These are phyloP conservation scores for Didymella segeticola DNA, from an alignment of 2,329 filamentous ascomycete genomes.

Conservation along the genomic window DNA sequence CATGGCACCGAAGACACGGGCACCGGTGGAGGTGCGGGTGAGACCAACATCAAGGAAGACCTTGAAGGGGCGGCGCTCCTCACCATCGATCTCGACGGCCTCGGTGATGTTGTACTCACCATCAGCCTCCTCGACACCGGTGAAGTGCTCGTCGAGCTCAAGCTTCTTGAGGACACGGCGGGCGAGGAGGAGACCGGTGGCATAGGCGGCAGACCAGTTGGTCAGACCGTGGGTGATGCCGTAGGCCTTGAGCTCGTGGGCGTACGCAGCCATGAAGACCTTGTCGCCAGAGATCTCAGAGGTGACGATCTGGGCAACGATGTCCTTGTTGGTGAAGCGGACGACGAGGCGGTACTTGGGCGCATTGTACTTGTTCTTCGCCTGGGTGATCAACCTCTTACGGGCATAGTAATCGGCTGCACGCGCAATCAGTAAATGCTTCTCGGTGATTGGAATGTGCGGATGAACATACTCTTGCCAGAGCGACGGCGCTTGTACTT, in stretches of 20 bases:
- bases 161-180: constrained; percentile 98
- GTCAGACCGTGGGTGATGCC: constrained; percentile 98
- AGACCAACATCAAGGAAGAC: constrained; percentile 98
- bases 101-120: constrained; percentile 97
- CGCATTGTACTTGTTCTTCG: constrained; percentile 99
- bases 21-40: constrained; percentile 94
- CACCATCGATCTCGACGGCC: constrained; percentile 88
- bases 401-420: constrained; percentile 98
- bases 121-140: constrained; percentile 94
- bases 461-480: constrained; percentile 88
- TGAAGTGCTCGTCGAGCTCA: constrained; percentile 88
- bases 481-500: constrained; percentile 98
- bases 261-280: constrained; percentile 71
- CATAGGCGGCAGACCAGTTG: constrained; percentile 99
- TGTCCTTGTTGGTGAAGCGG: constrained; percentile 99
- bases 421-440: constrained; percentile 64
- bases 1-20: constrained; percentile 98
- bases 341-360: constrained; percentile 99
- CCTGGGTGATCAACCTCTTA: constrained; percentile 99
- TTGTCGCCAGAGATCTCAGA: constrained; percentile 98
- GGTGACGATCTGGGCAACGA: constrained; percentile 95
- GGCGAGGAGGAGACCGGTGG: constrained; percentile 94
- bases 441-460: background rate
- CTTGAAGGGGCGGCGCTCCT: constrained; percentile 97
- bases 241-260: constrained; percentile 97